phyloP scores from a whole-genome alignment of 192 early-diverging fungal genomes.

The Anaeromyces robustus region DNA sequence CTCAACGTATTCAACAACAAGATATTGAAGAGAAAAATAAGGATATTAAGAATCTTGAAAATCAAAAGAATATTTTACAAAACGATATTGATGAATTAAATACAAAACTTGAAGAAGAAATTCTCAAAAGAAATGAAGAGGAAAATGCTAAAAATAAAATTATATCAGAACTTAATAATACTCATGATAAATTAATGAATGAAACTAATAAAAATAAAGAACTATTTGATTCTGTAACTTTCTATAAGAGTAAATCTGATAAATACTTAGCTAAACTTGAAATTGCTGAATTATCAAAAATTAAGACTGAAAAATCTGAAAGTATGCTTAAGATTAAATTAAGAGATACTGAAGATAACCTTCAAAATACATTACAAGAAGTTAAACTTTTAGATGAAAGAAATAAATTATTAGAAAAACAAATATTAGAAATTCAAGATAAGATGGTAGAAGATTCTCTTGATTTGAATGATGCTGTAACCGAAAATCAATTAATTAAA shows the following conservation, averaged over 20 bases:
- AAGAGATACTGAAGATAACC: constrained; percentile 47
- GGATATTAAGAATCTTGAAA: constrained; percentile 51
- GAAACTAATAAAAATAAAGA: constrained; percentile 45
- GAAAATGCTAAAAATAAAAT: constrained; percentile 30
- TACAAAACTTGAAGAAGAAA: constrained; percentile 42
- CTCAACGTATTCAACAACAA: constrained; percentile 55
- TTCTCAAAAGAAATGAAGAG: constrained; percentile 46
- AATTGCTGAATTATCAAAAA: constrained; percentile 42
- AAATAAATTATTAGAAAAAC: constrained; percentile 42
- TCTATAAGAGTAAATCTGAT: constrained; percentile 40
- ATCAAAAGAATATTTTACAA: constrained; percentile 40
- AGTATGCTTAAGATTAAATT: constrained; percentile 40
- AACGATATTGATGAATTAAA: constrained; percentile 48
- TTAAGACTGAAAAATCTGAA: constrained; percentile 65
- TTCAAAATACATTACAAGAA: constrained; percentile 46
- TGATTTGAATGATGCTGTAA: constrained; percentile 48
- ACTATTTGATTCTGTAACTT: constrained; percentile 26
- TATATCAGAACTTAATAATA: constrained; percentile 36
- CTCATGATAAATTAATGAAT: constrained; percentile 38
- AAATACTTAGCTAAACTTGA: constrained; percentile 37
- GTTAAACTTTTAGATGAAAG: constrained; percentile 47
- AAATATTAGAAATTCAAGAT: constrained; percentile 54
- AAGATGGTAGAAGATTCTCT: constrained; percentile 58
- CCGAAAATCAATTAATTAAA: constrained; percentile 55
- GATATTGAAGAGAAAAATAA: constrained; percentile 65